phyloP scores from a whole-genome alignment of 2,329 filamentous ascomycete species.

The Drechslerella dactyloides region DNA sequence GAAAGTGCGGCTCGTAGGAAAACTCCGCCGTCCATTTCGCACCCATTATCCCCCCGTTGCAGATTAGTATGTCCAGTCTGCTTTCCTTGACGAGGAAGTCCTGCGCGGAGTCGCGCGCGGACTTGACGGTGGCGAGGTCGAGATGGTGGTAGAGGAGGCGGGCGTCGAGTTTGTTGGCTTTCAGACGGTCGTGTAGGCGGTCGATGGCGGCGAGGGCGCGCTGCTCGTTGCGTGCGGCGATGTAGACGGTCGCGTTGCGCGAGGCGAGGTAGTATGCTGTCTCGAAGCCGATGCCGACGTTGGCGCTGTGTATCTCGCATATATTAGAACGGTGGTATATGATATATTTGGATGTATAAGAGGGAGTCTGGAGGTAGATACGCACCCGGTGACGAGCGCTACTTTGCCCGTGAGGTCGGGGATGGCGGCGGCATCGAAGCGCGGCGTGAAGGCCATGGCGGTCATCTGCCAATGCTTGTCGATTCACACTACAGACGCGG shows the following conservation, averaged over 20 bases:
- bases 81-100: constrained; percentile 57
- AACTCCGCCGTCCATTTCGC: constrained; percentile 56
- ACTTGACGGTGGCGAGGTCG: constrained; percentile 61
- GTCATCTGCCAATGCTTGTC: background rate
- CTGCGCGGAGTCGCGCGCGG: constrained; percentile 59
- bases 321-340: background rate
- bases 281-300: constrained; percentile 52
- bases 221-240: constrained; percentile 53
- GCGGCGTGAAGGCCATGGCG: constrained; percentile 9
- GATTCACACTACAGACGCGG: background rate
- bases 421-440: constrained; percentile 15
- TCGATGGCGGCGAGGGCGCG: constrained; percentile 59
- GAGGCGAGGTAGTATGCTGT: constrained; percentile 53
- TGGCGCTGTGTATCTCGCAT: constrained; percentile 29
- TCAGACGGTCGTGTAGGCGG: constrained; percentile 51
- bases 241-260: constrained; percentile 52
- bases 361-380: too few species aligned
- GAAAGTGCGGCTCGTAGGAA: constrained; percentile 63
- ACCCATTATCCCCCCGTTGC: constrained; percentile 61
- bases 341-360: too few species aligned
- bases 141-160: constrained; percentile 58
- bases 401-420: constrained; percentile 53
- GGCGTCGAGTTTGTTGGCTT: constrained; percentile 23
- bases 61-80: constrained; percentile 61
- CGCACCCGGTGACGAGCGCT: constrained; percentile 53